Evolutionary conservation across 2,329 filamentous ascomycete genomes (phyloP), one percentile per base, ranked within the genome.

Genomic region (Exophiala spinifera): DNA sequence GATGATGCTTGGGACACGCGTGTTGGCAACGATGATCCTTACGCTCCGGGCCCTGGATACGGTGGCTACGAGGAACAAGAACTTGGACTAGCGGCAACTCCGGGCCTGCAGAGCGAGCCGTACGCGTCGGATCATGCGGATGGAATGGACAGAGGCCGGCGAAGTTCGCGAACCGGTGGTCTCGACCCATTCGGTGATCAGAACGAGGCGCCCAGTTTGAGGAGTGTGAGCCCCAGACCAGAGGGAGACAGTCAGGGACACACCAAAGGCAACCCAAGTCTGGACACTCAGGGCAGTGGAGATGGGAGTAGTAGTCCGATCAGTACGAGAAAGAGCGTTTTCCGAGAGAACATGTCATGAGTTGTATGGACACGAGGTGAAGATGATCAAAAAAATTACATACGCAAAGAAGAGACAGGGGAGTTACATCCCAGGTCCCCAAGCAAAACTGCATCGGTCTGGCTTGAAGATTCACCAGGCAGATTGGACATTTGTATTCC

Each of bases 1-100:
- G 89, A 95, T 67, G 88, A 91, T 66, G 88, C 89, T 1, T 95
- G 90, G 90, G 89, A 94, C 72, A 74, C 88, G 60, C 78, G 88
- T 56, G 88, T 95, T 3, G 88, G 87, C 54, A 79, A 84, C 63
- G 88, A 91, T 69, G 63, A 65, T 37, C 52, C 59, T 19, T 65
- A 65, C 42, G 74, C 72, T 11, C 81, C 81, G 1, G 73, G 75
- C 1, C 76, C 76, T 19, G 79, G 79, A 1, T 89, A 89, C 70
- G 46, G 46, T 3, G 53, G 54, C n/a, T 86, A 89, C 66, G 89
- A 92, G 68, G 87, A 89, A 72, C 83, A 88, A 66, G 88, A 91
- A 70, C 74, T 90, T 4, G 86, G 85, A 0, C 67, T 81, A 33
- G 59, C 58, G n/a, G 51, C 61, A 15, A 62, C 77, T 73, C 47